phyloP scores from a whole-genome alignment of 345 rosid genomes.

The Melaleuca alternifolia region DNA sequence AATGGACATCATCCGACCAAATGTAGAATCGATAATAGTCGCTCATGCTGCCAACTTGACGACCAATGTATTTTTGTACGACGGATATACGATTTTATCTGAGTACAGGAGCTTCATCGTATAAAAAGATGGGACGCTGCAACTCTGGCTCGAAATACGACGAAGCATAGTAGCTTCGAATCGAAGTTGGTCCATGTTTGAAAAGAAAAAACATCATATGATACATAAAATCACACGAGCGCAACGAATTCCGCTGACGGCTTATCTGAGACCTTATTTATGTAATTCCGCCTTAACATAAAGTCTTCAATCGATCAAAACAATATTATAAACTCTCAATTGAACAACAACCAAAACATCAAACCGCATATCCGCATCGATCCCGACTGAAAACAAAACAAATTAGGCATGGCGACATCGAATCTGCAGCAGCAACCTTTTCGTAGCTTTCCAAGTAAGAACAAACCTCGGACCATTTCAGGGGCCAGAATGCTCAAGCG shows the following conservation, averaged over 20 bases:
- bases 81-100: too few relatives aligned
- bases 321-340: neutral
- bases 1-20: too few relatives aligned
- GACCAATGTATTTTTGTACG: too few relatives aligned
- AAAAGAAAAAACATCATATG: too few relatives aligned
- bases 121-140: too few relatives aligned
- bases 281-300: too few relatives aligned
- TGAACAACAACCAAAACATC: neutral
- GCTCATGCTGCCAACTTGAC: too few relatives aligned
- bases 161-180: too few relatives aligned
- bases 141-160: too few relatives aligned
- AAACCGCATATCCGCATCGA: neutral
- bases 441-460: neutral
- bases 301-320: neutral
- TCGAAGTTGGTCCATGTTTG: too few relatives aligned
- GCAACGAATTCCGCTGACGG: neutral
- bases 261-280: neutral
- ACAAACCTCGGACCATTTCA: neutral
- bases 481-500: neutral
- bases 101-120: too few relatives aligned
- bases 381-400: neutral
- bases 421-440: neutral
- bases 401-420: neutral
- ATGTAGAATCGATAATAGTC: too few relatives aligned
- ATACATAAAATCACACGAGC: neutral